Evolutionary conservation across 2,329 filamentous ascomycete species (phyloP), one percentile per base, ranked within the genome.

Genomic region (Simplicillium aogashimaense): DNA sequence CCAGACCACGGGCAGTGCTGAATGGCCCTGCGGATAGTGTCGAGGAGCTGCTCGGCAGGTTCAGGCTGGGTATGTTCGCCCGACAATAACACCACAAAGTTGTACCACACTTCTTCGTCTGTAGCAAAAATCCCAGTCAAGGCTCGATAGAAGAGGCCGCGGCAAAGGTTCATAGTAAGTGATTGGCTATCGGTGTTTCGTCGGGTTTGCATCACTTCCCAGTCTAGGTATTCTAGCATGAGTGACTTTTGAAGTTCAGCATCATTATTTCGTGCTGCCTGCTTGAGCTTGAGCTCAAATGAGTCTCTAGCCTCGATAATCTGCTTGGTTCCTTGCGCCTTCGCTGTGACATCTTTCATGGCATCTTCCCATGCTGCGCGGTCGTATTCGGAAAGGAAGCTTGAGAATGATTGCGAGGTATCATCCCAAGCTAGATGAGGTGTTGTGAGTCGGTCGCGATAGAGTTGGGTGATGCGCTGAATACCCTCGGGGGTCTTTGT

Each of bases 1-100:
- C 92, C 92, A 7, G 88, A 94, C 83, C 88, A 94, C 2, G 92
- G 89, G 51, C 90, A 95, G 60, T 97, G 92, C 34, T 81, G 76
- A 9, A 89, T 92, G 11, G 87, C 88, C 47, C 88, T 77, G 51
- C 87, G 81, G 3, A 94, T 69, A 7, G 90, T 74, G 36, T 86
- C 75, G 9, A 94, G 71, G 30, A 84, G 60, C 25, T 52, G 54
- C 29, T 49, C 51, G 60, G 72, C 41, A 56, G 60, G 41, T 54
- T 60, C 48, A 41, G 58, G 34, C 47, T 63, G 47, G 49, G 55
- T 49, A 59, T 64, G 40, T 48, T 61, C 59, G 43, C 66, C 72
- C n/a, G 67, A 71, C 36, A 92, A 64, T 48, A 87, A 88, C 45
- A 87, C 83, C 20, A 86, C 67, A 51, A 88, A 86, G 48, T 94